Percentiles rank a stretch among this genome's conserved stretches.
Conservation (phyloP, 2,329 filamentous ascomycete species). For the Stromatinia cepivora region DNA sequence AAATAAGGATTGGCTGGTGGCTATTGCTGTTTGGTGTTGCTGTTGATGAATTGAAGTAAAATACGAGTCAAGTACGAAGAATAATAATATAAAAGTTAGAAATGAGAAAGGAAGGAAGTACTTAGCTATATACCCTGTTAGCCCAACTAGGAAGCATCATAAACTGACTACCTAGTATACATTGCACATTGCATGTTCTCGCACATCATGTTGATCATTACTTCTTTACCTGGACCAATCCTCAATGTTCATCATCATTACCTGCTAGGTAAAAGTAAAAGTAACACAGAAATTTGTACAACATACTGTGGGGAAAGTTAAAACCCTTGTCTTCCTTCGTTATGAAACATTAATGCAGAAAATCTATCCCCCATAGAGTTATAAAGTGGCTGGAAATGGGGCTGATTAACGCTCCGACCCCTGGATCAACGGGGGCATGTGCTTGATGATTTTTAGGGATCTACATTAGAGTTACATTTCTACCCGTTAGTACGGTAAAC, state of each 20-base stretch:
- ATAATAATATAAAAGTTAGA: background rate
- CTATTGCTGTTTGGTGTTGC: background rate
- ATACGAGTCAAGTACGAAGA: background rate
- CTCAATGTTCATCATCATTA: constrained; percentile 1
- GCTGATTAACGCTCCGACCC: constrained; percentile 1
- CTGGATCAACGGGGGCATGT: background rate
- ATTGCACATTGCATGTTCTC: background rate
- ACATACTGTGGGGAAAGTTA: background rate
- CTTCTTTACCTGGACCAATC: background rate
- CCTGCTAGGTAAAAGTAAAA: background rate
- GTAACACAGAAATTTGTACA: background rate
- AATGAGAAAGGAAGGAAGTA: background rate
- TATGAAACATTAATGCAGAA: background rate
- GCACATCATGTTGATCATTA: constrained; percentile 7
- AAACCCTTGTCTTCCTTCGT: constrained; percentile 2
- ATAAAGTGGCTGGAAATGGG: constrained; percentile 14
- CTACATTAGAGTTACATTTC: constrained; percentile 2
- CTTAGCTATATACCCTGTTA: background rate
- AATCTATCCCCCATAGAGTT: no score
- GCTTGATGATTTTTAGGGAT: constrained; percentile 3
- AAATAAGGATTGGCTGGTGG: background rate
- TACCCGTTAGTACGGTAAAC: constrained; percentile 1
- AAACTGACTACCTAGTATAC: background rate
- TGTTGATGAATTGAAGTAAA: background rate
- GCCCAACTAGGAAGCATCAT: background rate